A percentile compares a stretch with the other conserved stretches of the same genome.
Conservation (phyloP, 331 rosid species). For the Ulmus americana region DNA sequence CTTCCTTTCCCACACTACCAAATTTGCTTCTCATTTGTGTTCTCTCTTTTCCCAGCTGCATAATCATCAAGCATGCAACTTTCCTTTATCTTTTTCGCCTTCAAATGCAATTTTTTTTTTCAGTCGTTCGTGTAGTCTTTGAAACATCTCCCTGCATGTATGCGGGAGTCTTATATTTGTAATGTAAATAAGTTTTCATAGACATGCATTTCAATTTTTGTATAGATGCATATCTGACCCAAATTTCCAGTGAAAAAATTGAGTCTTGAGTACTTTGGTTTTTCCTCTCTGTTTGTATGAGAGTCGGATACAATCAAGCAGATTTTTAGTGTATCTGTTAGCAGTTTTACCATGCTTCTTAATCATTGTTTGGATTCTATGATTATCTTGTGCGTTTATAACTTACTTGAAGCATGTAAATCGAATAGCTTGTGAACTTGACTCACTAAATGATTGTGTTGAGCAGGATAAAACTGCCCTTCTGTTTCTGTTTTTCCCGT, state of each 20-base stretch:
- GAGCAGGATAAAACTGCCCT: slow-evolving; percentile 93
- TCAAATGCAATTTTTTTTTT: not conserved
- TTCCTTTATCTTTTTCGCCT: not conserved
- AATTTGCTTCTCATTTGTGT: not conserved
- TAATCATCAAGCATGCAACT: not conserved
- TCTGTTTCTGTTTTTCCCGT: slow-evolving; percentile 83
- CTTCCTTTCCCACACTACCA: not conserved
- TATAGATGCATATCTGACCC: too few species aligned
- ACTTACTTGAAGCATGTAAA: not conserved
- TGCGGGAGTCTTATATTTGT: too few species aligned
- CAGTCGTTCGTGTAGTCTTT: not conserved
- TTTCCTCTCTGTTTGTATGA: too few species aligned
- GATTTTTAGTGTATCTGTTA: too few species aligned
- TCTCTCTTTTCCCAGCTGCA: not conserved
- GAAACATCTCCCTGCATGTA: too few species aligned
- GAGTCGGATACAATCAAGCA: too few species aligned
- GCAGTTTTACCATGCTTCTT: too few species aligned
- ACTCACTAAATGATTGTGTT: slow-evolving; percentile 22
- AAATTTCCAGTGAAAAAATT: too few species aligned
- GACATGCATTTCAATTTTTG: too few species aligned
- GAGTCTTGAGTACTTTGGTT: too few species aligned
- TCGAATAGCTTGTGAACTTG: slow-evolving; percentile 19
- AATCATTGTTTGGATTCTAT: too few species aligned
- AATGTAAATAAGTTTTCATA: too few species aligned
- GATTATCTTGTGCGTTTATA: not conserved